Percentiles rank a stretch among this genome's conserved stretches.
Conservation (phyloP, 2,329 filamentous ascomycete species). For the Sclerotinia minor region DNA sequence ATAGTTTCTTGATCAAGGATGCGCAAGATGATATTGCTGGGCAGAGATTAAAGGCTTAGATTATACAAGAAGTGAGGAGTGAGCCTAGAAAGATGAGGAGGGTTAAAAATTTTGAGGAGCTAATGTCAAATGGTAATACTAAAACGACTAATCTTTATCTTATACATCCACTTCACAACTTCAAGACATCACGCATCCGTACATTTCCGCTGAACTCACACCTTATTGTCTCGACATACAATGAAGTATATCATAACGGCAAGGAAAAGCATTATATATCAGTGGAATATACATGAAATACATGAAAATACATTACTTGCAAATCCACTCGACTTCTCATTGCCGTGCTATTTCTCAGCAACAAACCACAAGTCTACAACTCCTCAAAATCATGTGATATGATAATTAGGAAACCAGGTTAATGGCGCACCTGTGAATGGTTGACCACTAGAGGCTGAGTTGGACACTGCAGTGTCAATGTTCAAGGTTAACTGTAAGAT, state of each 20-base stretch:
- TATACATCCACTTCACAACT: not conserved
- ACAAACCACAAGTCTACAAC: no score
- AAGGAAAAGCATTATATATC: no score
- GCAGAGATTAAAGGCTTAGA: conserved; percentile 68
- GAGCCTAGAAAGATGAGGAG: not conserved
- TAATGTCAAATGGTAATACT: conserved; percentile 1
- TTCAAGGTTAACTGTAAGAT: not conserved
- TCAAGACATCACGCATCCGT: no score
- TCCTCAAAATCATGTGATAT: no score
- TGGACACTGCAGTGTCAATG: not conserved
- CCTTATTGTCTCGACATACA: no score
- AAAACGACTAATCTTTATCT: not conserved
- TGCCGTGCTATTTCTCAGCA: no score
- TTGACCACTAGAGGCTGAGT: not conserved
- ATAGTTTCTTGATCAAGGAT: conserved; percentile 83
- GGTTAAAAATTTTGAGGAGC: not conserved
- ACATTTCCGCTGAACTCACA: no score
- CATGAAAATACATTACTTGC: no score
- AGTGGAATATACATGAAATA: no score
- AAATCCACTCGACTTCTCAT: no score
- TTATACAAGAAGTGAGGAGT: not conserved
- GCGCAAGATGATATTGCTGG: conserved; percentile 77
- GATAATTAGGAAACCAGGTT: no score
- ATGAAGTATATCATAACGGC: no score
- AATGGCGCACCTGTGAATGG: not conserved